Base-by-base conservation (phyloP, 2,329 filamentous ascomycete species). In the Knufia petricola region DNA sequence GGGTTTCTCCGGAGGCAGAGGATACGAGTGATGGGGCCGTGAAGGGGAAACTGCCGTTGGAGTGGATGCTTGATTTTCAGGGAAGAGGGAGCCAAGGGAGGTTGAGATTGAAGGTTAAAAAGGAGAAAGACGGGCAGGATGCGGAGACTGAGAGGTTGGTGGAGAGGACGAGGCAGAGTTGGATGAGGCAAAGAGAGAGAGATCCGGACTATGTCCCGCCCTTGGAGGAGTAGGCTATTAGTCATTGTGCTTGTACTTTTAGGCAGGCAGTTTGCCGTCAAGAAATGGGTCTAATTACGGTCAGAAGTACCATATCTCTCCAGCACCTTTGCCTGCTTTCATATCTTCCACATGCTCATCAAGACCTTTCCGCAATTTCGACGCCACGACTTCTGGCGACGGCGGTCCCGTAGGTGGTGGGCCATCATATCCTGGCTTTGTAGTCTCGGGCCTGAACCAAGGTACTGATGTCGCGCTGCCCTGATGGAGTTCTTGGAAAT, bases 31-130 rank as follows among this genome's bases (percentile, higher is more conserved):
- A 57, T 41, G 53, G 53, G 9, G 48, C 46, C 3, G 41, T 46
- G 2, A 55, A 54, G 8, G 55, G 54, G 3, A 57, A 55, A 15
- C 30, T 58, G 12, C 51, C 52, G 1, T 37, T 57, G n/a, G 51
- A 55, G 48, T 58, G 56, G 56, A 51, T 45, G 9, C 31, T 58
- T 28, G 56, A 58, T 31, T 58, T 57, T 42, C 49, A 44, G 39
- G 46, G 46, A 12, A 48, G 53, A 20, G 56, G 56, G 19, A 54
- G 54, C 38, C 54, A 56, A 39, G 54, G 48, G 19, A 28, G 54
- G 12, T 34, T 52, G 20, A 49, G 48, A 26, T 30, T 57, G 21
- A 58, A 58, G 44, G 56, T 58, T 43, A 51, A 30, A 31, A 57
- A 55, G 44, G 54, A 58, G 45, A 56, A 56, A 31, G 52, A 58